Evolutionary conservation across 345 rosid species (phyloP).

Genomic region (Turritis glabra): DNA sequence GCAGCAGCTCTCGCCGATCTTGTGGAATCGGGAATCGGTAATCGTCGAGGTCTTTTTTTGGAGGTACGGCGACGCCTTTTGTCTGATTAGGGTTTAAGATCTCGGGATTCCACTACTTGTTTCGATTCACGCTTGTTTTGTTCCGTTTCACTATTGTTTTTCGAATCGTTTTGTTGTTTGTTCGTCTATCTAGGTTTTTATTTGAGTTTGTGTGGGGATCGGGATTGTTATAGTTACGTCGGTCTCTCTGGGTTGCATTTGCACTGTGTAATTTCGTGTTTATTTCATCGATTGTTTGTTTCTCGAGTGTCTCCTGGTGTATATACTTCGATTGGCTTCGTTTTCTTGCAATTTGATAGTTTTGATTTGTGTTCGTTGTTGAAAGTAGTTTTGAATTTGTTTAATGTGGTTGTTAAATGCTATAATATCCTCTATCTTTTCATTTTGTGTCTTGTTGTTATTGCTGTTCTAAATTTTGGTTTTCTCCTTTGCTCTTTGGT

Average conservation of each 20-base stretch:
- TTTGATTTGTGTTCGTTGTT: not conserved
- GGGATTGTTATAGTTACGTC: slow-evolving; percentile 35
- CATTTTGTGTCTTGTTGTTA: not conserved
- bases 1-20: slow-evolving; percentile 16
- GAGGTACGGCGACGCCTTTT: slow-evolving; percentile 9
- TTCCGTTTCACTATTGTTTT: not conserved
- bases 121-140: slow-evolving; percentile 15
- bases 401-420: slow-evolving; percentile 15
- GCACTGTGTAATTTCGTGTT: slow-evolving; percentile 20
- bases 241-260: slow-evolving; percentile 9
- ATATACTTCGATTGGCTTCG: not conserved
- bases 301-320: not conserved
- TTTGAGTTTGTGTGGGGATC: slow-evolving; percentile 16
- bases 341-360: not conserved
- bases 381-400: not conserved
- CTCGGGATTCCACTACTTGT: slow-evolving; percentile 8
- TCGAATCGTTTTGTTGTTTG: not conserved
- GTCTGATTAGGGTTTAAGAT: slow-evolving; percentile 38
- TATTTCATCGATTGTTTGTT: not conserved
- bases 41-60: not conserved
- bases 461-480: not conserved
- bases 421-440: not conserved
- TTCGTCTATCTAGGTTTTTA: not conserved
- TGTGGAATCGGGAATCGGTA: slow-evolving; percentile 7
- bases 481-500: not conserved